Conservation (phyloP, 108 stramenopile species). For the Nitzschia palea region DNA sequence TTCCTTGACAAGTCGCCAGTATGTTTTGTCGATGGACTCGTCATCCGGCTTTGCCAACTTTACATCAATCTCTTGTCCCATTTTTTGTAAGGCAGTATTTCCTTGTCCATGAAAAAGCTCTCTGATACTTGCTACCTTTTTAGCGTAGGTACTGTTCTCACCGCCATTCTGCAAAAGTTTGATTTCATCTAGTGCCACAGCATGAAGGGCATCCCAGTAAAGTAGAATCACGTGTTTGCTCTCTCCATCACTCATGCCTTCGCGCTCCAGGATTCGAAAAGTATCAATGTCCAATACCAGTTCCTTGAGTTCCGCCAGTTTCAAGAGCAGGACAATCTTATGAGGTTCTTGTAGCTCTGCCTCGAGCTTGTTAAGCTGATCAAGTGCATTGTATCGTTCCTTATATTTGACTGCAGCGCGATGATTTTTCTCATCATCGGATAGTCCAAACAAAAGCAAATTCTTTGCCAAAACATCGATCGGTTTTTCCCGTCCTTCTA, state of each 20-base stretch:
- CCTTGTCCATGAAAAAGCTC: conserved; percentile 83
- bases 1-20: conserved; percentile 85
- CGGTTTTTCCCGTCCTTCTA: conserved; percentile 92
- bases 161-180: conserved; percentile 74
- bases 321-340: conserved; percentile 70
- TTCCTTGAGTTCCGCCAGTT: conserved; percentile 81
- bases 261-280: conserved; percentile 75
- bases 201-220: conserved; percentile 81
- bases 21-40: conserved; percentile 67
- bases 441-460: conserved; percentile 88
- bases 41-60: conserved; percentile 52
- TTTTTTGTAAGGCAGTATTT: conserved; percentile 66
- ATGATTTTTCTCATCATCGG: conserved; percentile 70
- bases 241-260: conserved; percentile 39
- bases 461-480: conserved; percentile 97
- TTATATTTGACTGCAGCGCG: conserved; percentile 82
- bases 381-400: conserved; percentile 84
- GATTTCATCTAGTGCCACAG: conserved; percentile 74
- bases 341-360: conserved; percentile 82
- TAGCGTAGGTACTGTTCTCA: conserved; percentile 56
- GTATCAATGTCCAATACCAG: conserved; percentile 82
- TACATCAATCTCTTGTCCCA: conserved; percentile 78
- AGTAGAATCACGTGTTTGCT: conserved; percentile 46
- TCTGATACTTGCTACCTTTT: conserved; percentile 76
- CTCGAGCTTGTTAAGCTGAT: conserved; percentile 76